phyloP scores from a whole-genome alignment of 495 filamentous ascomycete species.

The Podospora tetraspora region DNA sequence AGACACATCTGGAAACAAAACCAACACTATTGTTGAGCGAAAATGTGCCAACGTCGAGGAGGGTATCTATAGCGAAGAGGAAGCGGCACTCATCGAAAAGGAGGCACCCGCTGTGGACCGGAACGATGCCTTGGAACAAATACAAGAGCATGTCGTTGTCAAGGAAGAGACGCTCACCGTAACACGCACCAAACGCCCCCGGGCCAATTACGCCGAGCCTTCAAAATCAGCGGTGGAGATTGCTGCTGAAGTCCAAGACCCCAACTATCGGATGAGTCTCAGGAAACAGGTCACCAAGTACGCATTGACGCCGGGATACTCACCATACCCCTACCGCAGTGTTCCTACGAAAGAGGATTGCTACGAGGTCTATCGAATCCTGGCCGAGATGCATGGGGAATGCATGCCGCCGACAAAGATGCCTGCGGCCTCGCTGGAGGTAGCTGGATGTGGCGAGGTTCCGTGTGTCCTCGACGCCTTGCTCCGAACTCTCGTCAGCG shows the following conservation, averaged over 20 bases:
- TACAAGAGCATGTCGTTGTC: neutral
- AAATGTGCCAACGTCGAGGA: neutral
- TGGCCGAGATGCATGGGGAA: slow-evolving; percentile 62
- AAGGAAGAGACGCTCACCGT: neutral
- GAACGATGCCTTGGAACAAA: neutral
- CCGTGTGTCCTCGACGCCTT: slow-evolving; percentile 87
- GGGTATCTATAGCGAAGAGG: neutral
- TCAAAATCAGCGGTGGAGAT: slow-evolving; percentile 9
- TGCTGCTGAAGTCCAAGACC: slow-evolving; percentile 17
- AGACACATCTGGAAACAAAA: neutral
- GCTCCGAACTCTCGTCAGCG: slow-evolving; percentile 74
- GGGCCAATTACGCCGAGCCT: neutral
- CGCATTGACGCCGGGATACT: slow-evolving; percentile 42
- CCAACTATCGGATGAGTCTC: slow-evolving; percentile 22
- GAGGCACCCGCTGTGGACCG: neutral
- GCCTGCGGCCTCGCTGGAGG: slow-evolving; percentile 68
- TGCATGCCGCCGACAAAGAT: slow-evolving; percentile 61
- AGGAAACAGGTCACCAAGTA: slow-evolving; percentile 41
- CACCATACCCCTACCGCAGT: slow-evolving; percentile 65
- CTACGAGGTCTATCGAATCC: slow-evolving; percentile 63
- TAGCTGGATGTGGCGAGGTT: slow-evolving; percentile 90
- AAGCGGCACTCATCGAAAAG: neutral
- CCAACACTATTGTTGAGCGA: neutral
- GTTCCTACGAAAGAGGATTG: slow-evolving; percentile 70
- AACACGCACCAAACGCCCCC: neutral